Base-by-base conservation (phyloP, 257 asterid species). In the Voacanga thouarsii region DNA sequence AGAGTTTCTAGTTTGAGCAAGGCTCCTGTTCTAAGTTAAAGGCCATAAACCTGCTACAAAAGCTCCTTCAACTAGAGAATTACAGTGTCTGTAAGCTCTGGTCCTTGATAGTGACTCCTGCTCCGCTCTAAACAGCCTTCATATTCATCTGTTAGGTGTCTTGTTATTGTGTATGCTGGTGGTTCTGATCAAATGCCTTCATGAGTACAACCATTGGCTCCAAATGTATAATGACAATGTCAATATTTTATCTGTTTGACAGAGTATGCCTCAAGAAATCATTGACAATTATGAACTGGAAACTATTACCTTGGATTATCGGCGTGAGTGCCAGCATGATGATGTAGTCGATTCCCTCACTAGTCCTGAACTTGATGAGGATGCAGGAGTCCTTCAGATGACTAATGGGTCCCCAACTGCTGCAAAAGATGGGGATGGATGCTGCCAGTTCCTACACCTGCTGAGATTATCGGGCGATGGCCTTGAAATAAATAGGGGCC, bases 201-300 rank as follows among this genome's bases (percentile, higher is more conserved):
- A 2, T 33, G 37, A 33, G 4, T 65, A 39, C 3, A 67, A 41
- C 8, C 19, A 18, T 3, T 66, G 19, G 3, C 5, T 37, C 1
- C 7, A 21, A 16, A 1, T 26, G 1, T 33, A 47, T 7, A 7
- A 43, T 18, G 9, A 14, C 16, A 37, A 65, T 65, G 71, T 0
- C 23, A 66, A 24, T 33, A 26, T 16, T 37, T 71, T 45, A 67
- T 82, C 15, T 79, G 24, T 41, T 16, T 64, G 53, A 79, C 94
- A 95, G 99, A 95, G 99, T 81, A 86, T 93, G 80, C 98, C 99
- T 80, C 92, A 87, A 83, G 96, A 93, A 81, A 90, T 89, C 82
- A 86, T 95, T 55, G 84, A 95, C 75, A 84, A 85, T 49, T 90
- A 95, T 24, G 99, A 95, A 85, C 91, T 93, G 79, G 88, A 89